Evolutionary conservation across 768 basidiomycete genomes (phyloP), one percentile per base, ranked within the genome.

Genomic region (Filobasidium wieringae): DNA sequence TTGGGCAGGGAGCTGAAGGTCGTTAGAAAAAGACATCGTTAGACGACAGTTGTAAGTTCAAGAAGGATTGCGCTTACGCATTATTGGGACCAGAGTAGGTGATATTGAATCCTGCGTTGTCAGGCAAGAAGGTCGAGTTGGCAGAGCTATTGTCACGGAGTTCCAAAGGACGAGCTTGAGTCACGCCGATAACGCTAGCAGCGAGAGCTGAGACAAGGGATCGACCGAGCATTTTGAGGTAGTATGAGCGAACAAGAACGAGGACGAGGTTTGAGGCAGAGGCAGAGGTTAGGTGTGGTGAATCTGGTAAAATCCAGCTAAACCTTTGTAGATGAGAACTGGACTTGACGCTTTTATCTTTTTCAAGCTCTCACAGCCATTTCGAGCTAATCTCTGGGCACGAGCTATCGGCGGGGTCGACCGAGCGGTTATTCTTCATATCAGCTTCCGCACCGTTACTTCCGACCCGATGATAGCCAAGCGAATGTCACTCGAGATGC

Each of bases 1-100:
- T 55, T 58, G 19, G 63, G 63, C 6, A 64, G 51, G 24, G 63
- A 63, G 7, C 55, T 56, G 43, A 4, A 32, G 17, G 32, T 37
- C 36, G n/a, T 9, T 37, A n/a, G 9, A 37, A 9, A n/a, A 37
- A 37, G 36, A n/a, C 36, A 37, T 37, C 9, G n/a, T n/a, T n/a
- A n/a, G n/a, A n/a, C n/a, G n/a, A n/a, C n/a, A n/a, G n/a, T 37
- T 9, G 36, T 37, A 37, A n/a, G 11, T 37, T 37, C 36, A 37
- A 9, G n/a, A n/a, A n/a, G 36, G 36, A n/a, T n/a, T 37, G 36
- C 11, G n/a, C 36, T 37, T n/a, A 47, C 22, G 43, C 43, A 47
- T 19, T 47, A 27, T 26, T 14, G 22, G 43, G 43, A 14, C 43
- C 43, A 47, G 43, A 22, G 43, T 47, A 47, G 43, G 43, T 47